Percentiles rank a stretch among this genome's conserved stretches.
Conservation (phyloP, 306 rosid genomes). For the Datisca glomerata region DNA sequence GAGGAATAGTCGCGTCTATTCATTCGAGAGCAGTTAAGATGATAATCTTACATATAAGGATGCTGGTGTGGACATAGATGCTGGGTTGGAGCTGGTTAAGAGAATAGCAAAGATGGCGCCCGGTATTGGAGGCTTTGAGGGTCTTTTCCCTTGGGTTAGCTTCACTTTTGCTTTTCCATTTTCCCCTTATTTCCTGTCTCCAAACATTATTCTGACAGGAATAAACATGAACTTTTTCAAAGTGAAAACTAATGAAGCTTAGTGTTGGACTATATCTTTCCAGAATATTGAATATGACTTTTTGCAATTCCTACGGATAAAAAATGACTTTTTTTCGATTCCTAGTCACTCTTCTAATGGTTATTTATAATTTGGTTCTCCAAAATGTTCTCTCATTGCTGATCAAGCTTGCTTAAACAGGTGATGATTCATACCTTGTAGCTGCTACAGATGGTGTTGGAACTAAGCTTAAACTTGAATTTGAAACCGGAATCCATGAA, state of each 20-base stretch:
- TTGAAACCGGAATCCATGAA: constrained; percentile 78
- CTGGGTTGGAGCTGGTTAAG: constrained; percentile 77
- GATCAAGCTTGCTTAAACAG: constrained; percentile 19
- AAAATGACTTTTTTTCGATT: background rate
- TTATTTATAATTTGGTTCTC: constrained; percentile 1
- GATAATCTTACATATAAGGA: constrained; percentile 51
- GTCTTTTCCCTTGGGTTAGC: constrained; percentile 68
- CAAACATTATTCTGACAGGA: background rate
- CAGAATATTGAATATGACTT: too few relatives aligned
- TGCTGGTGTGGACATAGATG: constrained; percentile 91
- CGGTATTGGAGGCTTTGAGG: constrained; percentile 89
- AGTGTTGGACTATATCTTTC: background rate
- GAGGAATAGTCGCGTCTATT: background rate
- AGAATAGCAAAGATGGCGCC: constrained; percentile 90
- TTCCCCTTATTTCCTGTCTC: too few relatives aligned
- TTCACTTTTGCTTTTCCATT: background rate
- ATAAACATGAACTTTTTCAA: background rate
- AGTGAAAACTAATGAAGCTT: background rate
- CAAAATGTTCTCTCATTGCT: background rate
- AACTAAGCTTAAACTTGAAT: constrained; percentile 79
- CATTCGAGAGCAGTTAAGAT: background rate
- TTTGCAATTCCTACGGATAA: too few relatives aligned
- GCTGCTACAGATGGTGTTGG: constrained; percentile 97
- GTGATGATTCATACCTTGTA: constrained; percentile 78
- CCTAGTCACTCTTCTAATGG: background rate